These are phyloP conservation scores for Aspergillus clavatus DNA, from an alignment of 2,329 filamentous ascomycete species.

Conservation along the genomic window DNA sequence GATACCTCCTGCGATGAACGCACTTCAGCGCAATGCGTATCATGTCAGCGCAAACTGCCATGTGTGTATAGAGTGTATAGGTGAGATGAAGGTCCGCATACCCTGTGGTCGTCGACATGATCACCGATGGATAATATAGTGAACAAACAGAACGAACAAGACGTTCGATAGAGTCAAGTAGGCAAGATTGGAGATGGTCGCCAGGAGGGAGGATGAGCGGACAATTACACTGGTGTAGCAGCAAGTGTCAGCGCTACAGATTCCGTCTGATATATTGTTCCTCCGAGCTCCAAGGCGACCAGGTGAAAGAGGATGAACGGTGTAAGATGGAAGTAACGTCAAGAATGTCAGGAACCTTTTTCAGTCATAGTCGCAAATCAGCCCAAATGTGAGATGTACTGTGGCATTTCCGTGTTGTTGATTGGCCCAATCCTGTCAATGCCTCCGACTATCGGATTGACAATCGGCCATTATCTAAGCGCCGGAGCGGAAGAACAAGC, in stretches of 20 bases:
- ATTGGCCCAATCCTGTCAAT: not conserved
- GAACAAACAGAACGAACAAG: slow-evolving; percentile 14
- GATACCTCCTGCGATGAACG: slow-evolving; percentile 93
- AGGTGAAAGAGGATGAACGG: not conserved
- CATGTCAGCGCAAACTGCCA: slow-evolving; percentile 11
- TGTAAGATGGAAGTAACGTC: too few relatives aligned
- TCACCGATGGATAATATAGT: slow-evolving; percentile 9
- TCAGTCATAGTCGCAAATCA: not conserved
- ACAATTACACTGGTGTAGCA: too few relatives aligned
- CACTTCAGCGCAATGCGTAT: slow-evolving; percentile 44
- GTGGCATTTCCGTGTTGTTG: slow-evolving; percentile 6
- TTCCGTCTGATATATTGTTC: not conserved
- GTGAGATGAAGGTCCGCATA: slow-evolving; percentile 22
- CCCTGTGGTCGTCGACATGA: slow-evolving; percentile 54
- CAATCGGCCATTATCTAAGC: slow-evolving; percentile 8
- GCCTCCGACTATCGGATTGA: slow-evolving; percentile 16
- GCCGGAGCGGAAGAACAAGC: slow-evolving; percentile 17
- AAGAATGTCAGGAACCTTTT: not conserved
- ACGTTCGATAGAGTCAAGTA: not conserved
- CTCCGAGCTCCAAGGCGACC: not conserved
- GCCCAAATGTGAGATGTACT: slow-evolving; percentile 10
- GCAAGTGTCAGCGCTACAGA: not conserved
- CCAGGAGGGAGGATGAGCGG: not conserved
- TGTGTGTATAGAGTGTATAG: not conserved
- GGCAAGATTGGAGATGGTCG: not conserved